Evolutionary conservation across 148 eudicot genomes (phyloP).

Genomic region (Vaccinium corymbosum): DNA sequence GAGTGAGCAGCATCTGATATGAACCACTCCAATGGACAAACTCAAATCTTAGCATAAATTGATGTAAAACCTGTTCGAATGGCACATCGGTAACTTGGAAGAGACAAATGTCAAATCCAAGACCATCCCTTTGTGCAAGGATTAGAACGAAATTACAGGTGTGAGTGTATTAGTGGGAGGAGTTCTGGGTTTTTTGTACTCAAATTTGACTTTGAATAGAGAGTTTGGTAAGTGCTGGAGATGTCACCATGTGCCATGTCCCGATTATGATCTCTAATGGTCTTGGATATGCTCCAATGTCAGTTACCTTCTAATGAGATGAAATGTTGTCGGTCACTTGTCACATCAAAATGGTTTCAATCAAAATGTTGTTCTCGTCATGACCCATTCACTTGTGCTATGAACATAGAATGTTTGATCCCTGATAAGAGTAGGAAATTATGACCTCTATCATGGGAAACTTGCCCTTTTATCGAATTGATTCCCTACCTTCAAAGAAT

Average conservation of each 20-base stretch:
- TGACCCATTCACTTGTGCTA: neutral
- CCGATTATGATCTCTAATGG: neutral
- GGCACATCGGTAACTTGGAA: neutral
- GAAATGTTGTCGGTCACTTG: neutral
- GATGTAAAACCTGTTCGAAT: neutral
- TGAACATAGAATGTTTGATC: neutral
- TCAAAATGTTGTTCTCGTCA: neutral
- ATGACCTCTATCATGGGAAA: neutral
- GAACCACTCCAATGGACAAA: neutral
- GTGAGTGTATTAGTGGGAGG: neutral
- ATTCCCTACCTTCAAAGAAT: neutral
- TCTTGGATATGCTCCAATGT: neutral
- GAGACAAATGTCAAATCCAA: neutral
- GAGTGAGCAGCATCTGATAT: neutral
- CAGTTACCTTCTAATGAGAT: neutral
- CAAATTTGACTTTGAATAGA: neutral
- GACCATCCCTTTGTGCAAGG: neutral
- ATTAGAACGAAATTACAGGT: neutral
- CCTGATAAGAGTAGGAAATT: neutral
- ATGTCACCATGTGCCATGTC: neutral
- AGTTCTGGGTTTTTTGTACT: neutral
- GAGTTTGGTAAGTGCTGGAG: neutral
- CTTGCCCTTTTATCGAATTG: neutral
- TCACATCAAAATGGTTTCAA: neutral
- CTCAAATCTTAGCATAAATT: neutral